phyloP scores from a whole-genome alignment of 345 rosid genomes.

The Aquilaria malaccensis region DNA sequence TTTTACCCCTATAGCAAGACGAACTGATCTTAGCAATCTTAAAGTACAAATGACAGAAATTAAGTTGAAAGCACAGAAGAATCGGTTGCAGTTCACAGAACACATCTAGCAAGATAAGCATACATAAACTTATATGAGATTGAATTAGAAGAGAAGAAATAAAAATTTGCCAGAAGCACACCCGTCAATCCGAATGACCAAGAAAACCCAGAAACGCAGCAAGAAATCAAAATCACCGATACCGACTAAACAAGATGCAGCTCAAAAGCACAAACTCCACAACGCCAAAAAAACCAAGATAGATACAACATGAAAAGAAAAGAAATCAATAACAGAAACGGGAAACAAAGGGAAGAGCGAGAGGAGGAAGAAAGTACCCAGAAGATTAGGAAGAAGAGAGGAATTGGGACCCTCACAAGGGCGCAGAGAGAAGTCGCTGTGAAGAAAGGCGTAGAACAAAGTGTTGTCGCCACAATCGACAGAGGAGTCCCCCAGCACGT shows the following conservation, averaged over 20 bases:
- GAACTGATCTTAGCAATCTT: no score
- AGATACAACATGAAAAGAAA: not conserved
- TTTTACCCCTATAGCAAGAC: no score
- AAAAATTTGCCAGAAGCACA: no score
- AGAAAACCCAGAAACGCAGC: no score
- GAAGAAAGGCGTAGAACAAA: conserved; percentile 45
- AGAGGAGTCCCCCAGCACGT: conserved; percentile 61
- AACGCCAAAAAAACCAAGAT: not conserved
- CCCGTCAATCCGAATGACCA: no score
- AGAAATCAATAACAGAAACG: not conserved
- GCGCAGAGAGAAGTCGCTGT: conserved; percentile 37
- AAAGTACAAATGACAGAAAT: no score
- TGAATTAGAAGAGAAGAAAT: not conserved
- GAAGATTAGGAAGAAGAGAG: conserved; percentile 48
- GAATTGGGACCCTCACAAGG: conserved; percentile 49
- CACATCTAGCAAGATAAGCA: not conserved
- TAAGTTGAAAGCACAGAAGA: no score
- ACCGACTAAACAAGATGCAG: not conserved
- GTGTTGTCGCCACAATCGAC: conserved; percentile 61
- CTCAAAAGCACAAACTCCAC: not conserved
- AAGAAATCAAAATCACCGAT: no score
- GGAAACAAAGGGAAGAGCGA: not conserved
- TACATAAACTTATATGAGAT: not conserved
- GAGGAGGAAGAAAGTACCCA: conserved; percentile 26
- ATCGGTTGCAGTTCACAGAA: not conserved